Conservation (phyloP, 768 basidiomycete species). For the Rubroboletus satanas region DNA sequence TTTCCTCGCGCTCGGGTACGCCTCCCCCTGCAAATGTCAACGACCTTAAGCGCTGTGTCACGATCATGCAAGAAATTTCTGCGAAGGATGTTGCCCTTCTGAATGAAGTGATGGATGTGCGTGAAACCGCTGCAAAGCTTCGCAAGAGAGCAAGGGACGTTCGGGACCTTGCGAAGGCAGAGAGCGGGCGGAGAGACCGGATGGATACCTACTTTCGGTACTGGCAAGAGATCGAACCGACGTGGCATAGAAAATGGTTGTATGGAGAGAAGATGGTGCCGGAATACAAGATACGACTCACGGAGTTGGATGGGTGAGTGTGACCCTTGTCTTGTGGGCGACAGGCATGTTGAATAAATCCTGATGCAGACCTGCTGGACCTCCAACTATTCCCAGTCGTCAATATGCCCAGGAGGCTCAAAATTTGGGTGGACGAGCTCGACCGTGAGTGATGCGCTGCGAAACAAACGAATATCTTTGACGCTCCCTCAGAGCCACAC, state of each 20-base stretch:
- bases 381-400: not conserved
- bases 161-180: slow-evolving; percentile 21
- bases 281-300: not conserved
- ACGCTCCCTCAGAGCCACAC: not conserved
- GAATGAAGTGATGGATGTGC: slow-evolving; percentile 3
- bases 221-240: slow-evolving; percentile 24
- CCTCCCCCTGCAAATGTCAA: slow-evolving; percentile 13
- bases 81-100: slow-evolving; percentile 16
- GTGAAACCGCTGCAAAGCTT: slow-evolving; percentile 17
- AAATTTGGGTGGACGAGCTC: not conserved
- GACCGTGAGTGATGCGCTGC: slow-evolving; percentile 1
- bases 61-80: slow-evolving; percentile 26
- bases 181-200: slow-evolving; percentile 23
- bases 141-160: slow-evolving; percentile 20
- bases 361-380: slow-evolving; percentile 7
- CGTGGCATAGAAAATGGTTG: slow-evolving; percentile 27
- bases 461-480: not conserved
- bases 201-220: slow-evolving; percentile 27
- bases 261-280: slow-evolving; percentile 11
- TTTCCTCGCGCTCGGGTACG: slow-evolving; percentile 24
- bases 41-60: slow-evolving; percentile 22
- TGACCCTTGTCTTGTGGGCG: not conserved
- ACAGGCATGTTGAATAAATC: not conserved
- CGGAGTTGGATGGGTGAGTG: slow-evolving; percentile 5
- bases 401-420: not conserved